Conservation (phyloP, 1,139 yeast genomes). For the Saccharomycopsis hybrid region DNA sequence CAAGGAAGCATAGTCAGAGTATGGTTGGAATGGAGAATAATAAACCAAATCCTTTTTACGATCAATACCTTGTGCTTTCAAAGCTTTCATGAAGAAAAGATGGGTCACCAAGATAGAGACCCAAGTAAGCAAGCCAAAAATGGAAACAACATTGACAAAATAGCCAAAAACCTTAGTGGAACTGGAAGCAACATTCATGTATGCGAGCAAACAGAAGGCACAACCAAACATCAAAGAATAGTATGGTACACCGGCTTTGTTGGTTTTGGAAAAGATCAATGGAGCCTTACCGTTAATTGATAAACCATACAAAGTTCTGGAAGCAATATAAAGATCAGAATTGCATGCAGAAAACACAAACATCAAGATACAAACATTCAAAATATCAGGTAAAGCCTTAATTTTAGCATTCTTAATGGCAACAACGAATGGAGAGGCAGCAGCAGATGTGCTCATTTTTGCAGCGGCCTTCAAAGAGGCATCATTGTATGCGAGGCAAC, state of each 20-base stretch:
- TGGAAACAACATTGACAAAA: slow-evolving; percentile 65
- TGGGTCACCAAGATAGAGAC: slow-evolving; percentile 56
- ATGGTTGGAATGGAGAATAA: slow-evolving; percentile 62
- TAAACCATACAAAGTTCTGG: slow-evolving; percentile 61
- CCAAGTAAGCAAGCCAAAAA: slow-evolving; percentile 69
- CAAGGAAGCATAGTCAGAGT: slow-evolving; percentile 54
- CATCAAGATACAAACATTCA: slow-evolving; percentile 61
- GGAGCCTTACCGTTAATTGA: slow-evolving; percentile 64
- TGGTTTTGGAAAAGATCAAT: slow-evolving; percentile 48
- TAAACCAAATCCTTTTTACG: slow-evolving; percentile 43
- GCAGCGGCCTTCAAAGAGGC: slow-evolving; percentile 40
- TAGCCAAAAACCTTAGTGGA: slow-evolving; percentile 53
- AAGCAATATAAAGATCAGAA: slow-evolving; percentile 64
- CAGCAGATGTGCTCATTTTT: slow-evolving; percentile 44
- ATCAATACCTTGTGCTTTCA: slow-evolving; percentile 57
- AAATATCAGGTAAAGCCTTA: slow-evolving; percentile 52
- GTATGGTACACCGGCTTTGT: slow-evolving; percentile 61
- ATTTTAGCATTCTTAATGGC: slow-evolving; percentile 59
- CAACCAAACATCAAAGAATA: slow-evolving; percentile 38
- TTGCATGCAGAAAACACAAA: slow-evolving; percentile 70
- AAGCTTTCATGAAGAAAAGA: slow-evolving; percentile 56
- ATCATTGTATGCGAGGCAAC: slow-evolving; percentile 66
- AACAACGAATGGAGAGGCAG: slow-evolving; percentile 74
- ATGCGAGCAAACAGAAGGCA: slow-evolving; percentile 50
- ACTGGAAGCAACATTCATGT: slow-evolving; percentile 50